A percentile compares a stretch with the other conserved stretches of the same genome.
Evolutionary conservation across 306 rosid genomes (phyloP).

Genomic region (Pterocarpus macrocarpus): DNA sequence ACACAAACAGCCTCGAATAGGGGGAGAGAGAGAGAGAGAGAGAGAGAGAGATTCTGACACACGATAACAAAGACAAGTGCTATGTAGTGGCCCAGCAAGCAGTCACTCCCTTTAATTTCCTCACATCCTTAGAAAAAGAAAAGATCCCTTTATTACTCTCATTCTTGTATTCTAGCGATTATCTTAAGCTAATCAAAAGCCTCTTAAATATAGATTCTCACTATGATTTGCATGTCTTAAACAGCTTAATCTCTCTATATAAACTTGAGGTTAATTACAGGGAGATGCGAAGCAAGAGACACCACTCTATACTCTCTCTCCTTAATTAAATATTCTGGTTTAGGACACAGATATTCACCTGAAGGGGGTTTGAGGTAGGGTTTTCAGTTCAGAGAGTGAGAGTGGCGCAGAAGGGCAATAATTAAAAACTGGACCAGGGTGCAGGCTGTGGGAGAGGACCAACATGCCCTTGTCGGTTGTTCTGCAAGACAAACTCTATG

Average conservation of each 20-base stretch:
- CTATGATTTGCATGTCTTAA: conserved; percentile 5
- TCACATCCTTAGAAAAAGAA: conserved; percentile 27
- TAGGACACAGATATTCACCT: conserved; percentile 37
- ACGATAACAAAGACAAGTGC: conserved; percentile 51
- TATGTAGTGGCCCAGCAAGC: conserved; percentile 70
- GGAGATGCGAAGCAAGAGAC: conserved; percentile 53
- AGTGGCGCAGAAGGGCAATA: conserved; percentile 60
- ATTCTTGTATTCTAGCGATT: conserved; percentile 33
- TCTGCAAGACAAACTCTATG: conserved; percentile 50
- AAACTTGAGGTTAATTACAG: conserved; percentile 45
- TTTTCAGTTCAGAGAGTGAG: conserved; percentile 31
- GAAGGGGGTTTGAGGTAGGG: conserved; percentile 51
- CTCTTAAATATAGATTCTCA: conserved; percentile 33
- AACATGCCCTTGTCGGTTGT: conserved; percentile 89
- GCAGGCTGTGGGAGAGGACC: conserved; percentile 72
- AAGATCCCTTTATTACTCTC: conserved; percentile 1
- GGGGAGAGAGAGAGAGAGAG: conserved; percentile 44
- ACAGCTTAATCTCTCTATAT: neutral
- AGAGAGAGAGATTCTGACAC: conserved; percentile 67
- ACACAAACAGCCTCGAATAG: conserved; percentile 38
- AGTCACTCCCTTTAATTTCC: conserved; percentile 53
- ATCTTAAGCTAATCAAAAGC: conserved; percentile 4
- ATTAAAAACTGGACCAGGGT: conserved; percentile 74
- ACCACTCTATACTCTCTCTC: neutral
- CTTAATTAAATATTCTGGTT: conserved; percentile 27